Evolutionary conservation across 73 alveolate species (phyloP).

Genomic region (Durusdinium trenchii): DNA sequence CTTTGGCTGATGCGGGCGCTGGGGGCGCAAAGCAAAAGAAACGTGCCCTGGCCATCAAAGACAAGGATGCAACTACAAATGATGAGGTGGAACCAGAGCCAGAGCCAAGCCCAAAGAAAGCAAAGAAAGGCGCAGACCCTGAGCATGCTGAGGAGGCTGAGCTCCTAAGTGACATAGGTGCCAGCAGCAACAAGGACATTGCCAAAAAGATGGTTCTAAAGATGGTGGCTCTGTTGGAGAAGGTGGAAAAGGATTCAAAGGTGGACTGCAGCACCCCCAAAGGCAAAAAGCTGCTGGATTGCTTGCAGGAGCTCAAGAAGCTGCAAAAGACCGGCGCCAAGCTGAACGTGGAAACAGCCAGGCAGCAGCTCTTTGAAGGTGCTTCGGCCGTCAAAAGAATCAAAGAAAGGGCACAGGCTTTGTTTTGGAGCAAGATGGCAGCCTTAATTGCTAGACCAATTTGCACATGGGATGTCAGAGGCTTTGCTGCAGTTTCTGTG

Average conservation of each 20-base stretch:
- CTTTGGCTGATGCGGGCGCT: background rate
- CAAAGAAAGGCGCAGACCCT: too few species aligned
- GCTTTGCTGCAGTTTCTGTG: too few species aligned
- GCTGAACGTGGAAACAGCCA: background rate
- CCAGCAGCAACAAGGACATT: background rate
- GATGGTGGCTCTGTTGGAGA: background rate
- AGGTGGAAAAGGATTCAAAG: background rate
- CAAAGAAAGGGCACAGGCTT: too few species aligned
- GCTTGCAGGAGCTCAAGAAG: background rate
- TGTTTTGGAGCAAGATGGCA: too few species aligned
- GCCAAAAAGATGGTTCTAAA: background rate
- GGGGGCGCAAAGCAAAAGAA: background rate
- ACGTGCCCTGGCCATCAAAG: background rate
- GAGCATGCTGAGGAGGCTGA: background rate
- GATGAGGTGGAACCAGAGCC: background rate
- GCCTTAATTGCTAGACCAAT: constrained; percentile 9
- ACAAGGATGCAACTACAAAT: background rate
- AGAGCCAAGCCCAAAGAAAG: background rate
- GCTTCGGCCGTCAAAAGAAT: background rate
- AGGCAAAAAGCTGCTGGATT: background rate
- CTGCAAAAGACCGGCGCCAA: background rate
- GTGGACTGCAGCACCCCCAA: too few species aligned
- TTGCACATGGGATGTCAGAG: background rate
- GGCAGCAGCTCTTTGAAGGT: background rate
- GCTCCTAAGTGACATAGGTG: background rate